Conservation (phyloP, 140 eudicot genomes). For the Ambrosia hybrid region DNA sequence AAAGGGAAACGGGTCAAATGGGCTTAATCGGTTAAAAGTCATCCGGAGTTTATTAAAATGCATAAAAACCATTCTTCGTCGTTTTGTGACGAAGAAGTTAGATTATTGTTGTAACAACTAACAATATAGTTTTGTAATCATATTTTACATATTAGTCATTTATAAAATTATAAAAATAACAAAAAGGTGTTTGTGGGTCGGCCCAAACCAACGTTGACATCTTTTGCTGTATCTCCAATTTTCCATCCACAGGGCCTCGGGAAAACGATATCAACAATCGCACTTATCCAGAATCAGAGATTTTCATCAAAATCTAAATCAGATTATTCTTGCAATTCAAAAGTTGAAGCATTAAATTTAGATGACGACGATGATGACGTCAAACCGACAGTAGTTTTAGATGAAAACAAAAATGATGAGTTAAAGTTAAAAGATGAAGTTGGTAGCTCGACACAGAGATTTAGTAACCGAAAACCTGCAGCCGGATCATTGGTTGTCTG, state of each 20-base stretch:
- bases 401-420: constrained; percentile 38
- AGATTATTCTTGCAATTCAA: constrained; percentile 27
- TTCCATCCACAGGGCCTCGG: constrained; percentile 70
- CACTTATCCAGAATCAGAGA: constrained; percentile 70
- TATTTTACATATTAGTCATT: background rate
- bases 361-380: constrained; percentile 62
- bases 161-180: background rate
- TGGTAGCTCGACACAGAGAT: constrained; percentile 41
- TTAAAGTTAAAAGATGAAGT: constrained; percentile 33
- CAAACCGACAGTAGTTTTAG: constrained; percentile 22
- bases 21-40: background rate
- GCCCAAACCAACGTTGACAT: background rate
- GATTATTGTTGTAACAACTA: background rate
- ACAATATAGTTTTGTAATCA: background rate
- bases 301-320: constrained; percentile 41
- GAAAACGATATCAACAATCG: constrained; percentile 81
- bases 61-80: background rate
- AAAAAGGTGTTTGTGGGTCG: constrained; percentile 9
- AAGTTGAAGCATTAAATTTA: constrained; percentile 53
- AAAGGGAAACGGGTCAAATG: background rate
- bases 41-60: background rate
- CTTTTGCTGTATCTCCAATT: constrained; percentile 23
- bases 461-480: constrained; percentile 50
- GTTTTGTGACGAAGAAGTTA: background rate
- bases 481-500: constrained; percentile 91